Conservation (phyloP, 176 grass and related monocot genomes). For the Oryza brachyantha region DNA sequence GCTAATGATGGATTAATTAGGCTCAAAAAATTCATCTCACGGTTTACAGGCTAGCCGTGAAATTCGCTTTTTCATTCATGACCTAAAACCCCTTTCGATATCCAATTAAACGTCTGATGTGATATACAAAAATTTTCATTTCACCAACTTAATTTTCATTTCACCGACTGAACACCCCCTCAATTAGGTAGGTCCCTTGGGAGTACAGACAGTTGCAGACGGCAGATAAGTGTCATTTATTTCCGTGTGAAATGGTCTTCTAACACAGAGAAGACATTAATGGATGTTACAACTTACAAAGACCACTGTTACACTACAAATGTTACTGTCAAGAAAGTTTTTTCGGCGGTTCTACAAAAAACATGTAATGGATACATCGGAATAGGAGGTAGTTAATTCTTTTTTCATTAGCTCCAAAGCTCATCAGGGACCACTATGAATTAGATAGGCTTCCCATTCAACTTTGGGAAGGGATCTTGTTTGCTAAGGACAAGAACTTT, state of each 20-base stretch:
- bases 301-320: not conserved
- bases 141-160: no score
- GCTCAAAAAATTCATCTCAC: no score
- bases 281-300: conserved; percentile 14
- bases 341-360: not conserved
- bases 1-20: no score
- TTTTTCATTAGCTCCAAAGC: not conserved
- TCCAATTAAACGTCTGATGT: no score
- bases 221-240: not conserved
- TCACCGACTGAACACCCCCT: no score
- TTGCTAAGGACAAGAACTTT: conserved; percentile 98
- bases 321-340: not conserved
- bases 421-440: not conserved
- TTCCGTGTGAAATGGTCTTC: not conserved
- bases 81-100: no score
- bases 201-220: not conserved
- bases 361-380: not conserved
- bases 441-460: conserved; percentile 78
- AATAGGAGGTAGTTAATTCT: not conserved
- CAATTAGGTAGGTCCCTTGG: not conserved
- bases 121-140: no score
- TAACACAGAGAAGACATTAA: not conserved
- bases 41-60: no score
- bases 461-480: conserved; percentile 84
- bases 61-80: no score